phyloP scores from a whole-genome alignment of 225 moss, liverwort and hornwort genomes.

The Antitrichia curtipendula region DNA sequence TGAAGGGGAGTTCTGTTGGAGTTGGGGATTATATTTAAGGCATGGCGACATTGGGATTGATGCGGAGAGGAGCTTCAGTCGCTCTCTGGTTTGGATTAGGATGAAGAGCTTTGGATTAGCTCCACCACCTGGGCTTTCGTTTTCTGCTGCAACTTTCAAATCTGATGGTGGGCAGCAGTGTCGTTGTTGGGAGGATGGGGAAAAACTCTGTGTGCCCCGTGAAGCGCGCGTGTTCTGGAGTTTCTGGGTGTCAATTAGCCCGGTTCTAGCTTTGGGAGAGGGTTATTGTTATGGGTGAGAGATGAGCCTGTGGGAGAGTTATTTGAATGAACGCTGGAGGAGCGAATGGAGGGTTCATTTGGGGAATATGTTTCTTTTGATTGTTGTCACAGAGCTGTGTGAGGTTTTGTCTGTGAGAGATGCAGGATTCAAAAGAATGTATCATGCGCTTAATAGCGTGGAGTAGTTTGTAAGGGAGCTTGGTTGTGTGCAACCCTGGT shows the following conservation, averaged over 20 bases:
- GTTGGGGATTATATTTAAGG: too few relatives aligned
- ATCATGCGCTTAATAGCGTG: neutral
- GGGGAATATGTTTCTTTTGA: neutral
- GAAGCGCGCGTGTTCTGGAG: neutral
- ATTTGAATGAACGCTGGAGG: neutral
- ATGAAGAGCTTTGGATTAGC: neutral
- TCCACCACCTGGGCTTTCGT: neutral
- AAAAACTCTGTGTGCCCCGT: too few relatives aligned
- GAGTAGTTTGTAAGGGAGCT: neutral
- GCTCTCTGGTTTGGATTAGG: neutral
- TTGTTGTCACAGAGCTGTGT: neutral
- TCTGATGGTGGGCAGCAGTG: neutral
- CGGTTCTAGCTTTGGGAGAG: neutral
- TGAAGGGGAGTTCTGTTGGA: neutral
- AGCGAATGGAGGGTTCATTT: neutral
- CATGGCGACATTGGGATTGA: neutral
- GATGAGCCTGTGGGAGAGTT: neutral
- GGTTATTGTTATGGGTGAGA: neutral
- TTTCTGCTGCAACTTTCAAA: neutral
- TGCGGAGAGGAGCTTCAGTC: neutral
- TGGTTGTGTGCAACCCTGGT: neutral
- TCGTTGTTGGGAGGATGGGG: neutral
- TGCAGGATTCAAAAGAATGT: neutral
- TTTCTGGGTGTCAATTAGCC: neutral
- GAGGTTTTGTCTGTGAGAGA: neutral